These are phyloP conservation scores for Benincasa hispida DNA, from an alignment of 306 rosid genomes.

Conservation along the genomic window DNA sequence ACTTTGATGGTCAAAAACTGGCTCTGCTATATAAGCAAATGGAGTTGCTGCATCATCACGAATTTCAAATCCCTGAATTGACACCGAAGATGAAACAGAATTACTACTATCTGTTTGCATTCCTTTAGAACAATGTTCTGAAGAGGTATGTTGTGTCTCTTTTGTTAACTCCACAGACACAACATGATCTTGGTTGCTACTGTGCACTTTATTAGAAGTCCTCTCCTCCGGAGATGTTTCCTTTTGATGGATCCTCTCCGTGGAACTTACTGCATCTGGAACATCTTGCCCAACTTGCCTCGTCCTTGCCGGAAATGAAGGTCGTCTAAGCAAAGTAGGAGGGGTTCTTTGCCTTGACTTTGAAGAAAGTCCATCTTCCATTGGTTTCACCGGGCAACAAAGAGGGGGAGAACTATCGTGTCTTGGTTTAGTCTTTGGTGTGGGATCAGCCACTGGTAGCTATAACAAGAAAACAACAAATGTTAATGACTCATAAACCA, in stretches of 20 bases:
- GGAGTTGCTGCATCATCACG: conserved; percentile 56
- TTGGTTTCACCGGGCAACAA: conserved; percentile 35
- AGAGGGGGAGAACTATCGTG: conserved; percentile 49
- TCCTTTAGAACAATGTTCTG: conserved; percentile 48
- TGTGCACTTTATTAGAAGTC: conserved; percentile 28
- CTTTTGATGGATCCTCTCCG: conserved; percentile 26
- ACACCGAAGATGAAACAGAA: conserved; percentile 69
- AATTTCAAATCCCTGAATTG: conserved; percentile 70
- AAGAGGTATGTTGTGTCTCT: conserved; percentile 34
- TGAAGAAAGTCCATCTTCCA: conserved; percentile 61
- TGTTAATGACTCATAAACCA: background rate
- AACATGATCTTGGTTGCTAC: conserved; percentile 25
- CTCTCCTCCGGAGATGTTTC: conserved; percentile 37
- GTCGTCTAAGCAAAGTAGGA: conserved; percentile 46
- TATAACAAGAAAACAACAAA: conserved; percentile 16
- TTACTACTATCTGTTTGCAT: conserved; percentile 61
- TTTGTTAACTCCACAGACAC: conserved; percentile 25
- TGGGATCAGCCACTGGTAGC: conserved; percentile 41
- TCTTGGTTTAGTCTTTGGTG: conserved; percentile 59
- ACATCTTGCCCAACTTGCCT: conserved; percentile 52
- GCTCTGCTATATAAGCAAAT: conserved; percentile 45
- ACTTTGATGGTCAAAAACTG: conserved; percentile 27
- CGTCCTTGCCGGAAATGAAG: conserved; percentile 45
- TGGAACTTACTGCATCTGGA: conserved; percentile 30
- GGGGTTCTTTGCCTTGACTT: conserved; percentile 74